Percentiles rank a stretch among this genome's conserved stretches.
phyloP scores from a whole-genome alignment of 345 rosid genomes.

The Zanthoxylum bungeanum region DNA sequence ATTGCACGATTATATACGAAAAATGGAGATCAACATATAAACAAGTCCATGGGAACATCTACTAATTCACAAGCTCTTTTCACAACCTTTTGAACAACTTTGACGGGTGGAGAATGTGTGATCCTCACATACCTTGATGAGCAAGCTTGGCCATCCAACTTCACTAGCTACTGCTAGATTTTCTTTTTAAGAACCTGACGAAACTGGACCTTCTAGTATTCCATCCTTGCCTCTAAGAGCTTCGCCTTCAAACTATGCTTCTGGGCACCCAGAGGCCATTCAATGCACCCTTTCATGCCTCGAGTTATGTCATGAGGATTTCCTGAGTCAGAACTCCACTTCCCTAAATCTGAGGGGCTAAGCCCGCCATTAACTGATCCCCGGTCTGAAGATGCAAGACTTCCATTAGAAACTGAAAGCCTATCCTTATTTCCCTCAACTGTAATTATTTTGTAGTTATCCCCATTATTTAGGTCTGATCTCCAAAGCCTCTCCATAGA shows the following conservation, averaged over 20 bases:
- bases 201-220: slow-evolving; percentile 76
- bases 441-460: slow-evolving; percentile 61
- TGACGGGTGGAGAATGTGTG: slow-evolving; percentile 8
- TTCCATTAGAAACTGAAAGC: slow-evolving; percentile 63
- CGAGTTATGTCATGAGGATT: slow-evolving; percentile 61
- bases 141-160: slow-evolving; percentile 10
- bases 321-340: slow-evolving; percentile 80
- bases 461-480: slow-evolving; percentile 54
- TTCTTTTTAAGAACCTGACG: slow-evolving; percentile 88
- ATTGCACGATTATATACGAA: slow-evolving; percentile 7
- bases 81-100: slow-evolving; percentile 4
- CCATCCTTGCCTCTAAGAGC: slow-evolving; percentile 88
- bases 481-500: slow-evolving; percentile 82
- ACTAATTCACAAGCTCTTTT: slow-evolving; percentile 10
- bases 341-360: slow-evolving; percentile 62
- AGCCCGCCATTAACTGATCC: slow-evolving; percentile 61
- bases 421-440: slow-evolving; percentile 64
- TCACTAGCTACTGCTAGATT: slow-evolving; percentile 42
- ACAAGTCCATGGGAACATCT: not conserved
- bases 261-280: slow-evolving; percentile 83
- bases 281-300: slow-evolving; percentile 98
- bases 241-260: slow-evolving; percentile 86
- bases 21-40: not conserved
- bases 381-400: slow-evolving; percentile 54
- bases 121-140: slow-evolving; percentile 1